Evolutionary conservation across 768 basidiomycete species (phyloP).

Genomic region (Termitomyces sp.): DNA sequence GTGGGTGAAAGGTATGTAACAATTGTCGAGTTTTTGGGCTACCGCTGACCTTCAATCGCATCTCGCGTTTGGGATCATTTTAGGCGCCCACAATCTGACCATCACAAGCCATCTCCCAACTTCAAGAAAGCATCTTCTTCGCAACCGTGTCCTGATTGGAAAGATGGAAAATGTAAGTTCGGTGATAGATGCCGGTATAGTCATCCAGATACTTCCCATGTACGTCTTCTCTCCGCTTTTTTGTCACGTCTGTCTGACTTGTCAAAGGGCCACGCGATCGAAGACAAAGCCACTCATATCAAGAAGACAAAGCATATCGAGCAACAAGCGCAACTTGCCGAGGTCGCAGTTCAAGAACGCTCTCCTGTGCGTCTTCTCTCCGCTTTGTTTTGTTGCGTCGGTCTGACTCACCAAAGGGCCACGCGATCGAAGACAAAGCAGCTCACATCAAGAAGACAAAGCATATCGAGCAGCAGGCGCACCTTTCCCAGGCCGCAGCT

Average conservation of each 20-base stretch:
- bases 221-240: background rate
- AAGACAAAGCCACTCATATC: background rate
- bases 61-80: background rate
- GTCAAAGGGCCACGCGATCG: background rate
- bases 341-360: background rate
- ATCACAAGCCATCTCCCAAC: background rate
- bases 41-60: background rate
- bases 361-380: too few species aligned
- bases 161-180: conserved; percentile 5
- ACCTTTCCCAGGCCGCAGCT: background rate
- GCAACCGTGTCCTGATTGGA: conserved; percentile 1
- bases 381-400: too few species aligned
- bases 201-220: background rate
- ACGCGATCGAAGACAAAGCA: background rate
- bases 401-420: background rate
- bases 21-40: too few species aligned
- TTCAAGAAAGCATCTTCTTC: background rate
- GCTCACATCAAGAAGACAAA: background rate
- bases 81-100: conserved; percentile 1
- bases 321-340: too few species aligned
- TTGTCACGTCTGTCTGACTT: background rate
- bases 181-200: conserved; percentile 8
- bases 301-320: background rate
- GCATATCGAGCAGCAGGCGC: background rate
- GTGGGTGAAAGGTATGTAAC: background rate